Evolutionary conservation across 106 monocot species (phyloP).

Genomic region (Agapanthus africanus): DNA sequence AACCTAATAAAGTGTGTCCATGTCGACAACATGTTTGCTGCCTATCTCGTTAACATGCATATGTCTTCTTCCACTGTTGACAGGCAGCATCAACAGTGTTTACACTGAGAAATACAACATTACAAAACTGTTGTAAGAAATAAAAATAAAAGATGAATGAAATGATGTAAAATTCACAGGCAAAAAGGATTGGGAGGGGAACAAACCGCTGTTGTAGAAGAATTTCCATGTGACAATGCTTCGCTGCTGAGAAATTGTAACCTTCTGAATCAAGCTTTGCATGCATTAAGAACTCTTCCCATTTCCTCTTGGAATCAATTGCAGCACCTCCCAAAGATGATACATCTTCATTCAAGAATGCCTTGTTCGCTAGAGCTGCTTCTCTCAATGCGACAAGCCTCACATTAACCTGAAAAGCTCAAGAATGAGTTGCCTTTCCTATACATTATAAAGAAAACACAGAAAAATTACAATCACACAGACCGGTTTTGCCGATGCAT

Average conservation of each 20-base stretch:
- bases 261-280: slow-evolving; percentile 54
- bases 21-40: slow-evolving; percentile 37
- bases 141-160: no score
- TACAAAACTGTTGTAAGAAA: no score
- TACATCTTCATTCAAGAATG: slow-evolving; percentile 38
- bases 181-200: neutral
- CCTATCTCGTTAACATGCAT: slow-evolving; percentile 35
- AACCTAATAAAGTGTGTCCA: slow-evolving; percentile 57
- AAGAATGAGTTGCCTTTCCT: neutral
- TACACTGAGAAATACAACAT: slow-evolving; percentile 29
- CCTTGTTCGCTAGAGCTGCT: slow-evolving; percentile 43
- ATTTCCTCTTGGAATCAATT: slow-evolving; percentile 76
- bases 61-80: slow-evolving; percentile 64
- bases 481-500: slow-evolving; percentile 71
- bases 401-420: slow-evolving; percentile 44
- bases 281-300: slow-evolving; percentile 54
- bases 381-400: slow-evolving; percentile 41
- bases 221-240: slow-evolving; percentile 81
- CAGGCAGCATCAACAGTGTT: slow-evolving; percentile 47
- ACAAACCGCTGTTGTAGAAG: slow-evolving; percentile 57
- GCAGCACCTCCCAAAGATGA: slow-evolving; percentile 23
- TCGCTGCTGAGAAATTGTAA: slow-evolving; percentile 51
- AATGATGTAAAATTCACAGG: no score
- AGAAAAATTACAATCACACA: neutral
- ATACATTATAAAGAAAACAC: neutral